Base-by-base conservation (phyloP, 1,284 basidiomycete genomes). In the Fomitopsis pinicola region DNA sequence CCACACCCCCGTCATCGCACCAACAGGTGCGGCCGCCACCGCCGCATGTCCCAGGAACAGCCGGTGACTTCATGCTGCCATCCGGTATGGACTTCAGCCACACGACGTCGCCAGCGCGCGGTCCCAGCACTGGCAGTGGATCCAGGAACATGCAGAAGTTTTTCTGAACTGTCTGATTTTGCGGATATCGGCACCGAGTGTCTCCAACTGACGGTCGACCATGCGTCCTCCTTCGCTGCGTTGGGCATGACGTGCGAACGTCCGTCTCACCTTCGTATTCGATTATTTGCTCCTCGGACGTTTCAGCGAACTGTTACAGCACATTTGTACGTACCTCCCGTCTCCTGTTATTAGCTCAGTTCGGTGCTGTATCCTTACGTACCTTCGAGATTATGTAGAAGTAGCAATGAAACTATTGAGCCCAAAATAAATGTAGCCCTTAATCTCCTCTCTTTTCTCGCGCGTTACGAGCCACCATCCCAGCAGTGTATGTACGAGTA, bases 341-440 rank as follows among this genome's bases (percentile, higher is more conserved):
- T 38, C 35, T 35, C 36, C n/a, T 54, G 19, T 6, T 33, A 22
- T 30, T 17, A 14, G 52, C 52, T 10, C 33, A 6, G 35, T 54
- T 54, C 52, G n/a, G 35, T 22, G 52, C 52, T 54, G 52, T 54
- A 54, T 54, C 52, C 17, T 38, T 54, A 54, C 52, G 61, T 59
- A 62, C 42, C 58, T 59, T 44, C 57, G 40, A 42, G 46, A 48
- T 57, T 38, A 53, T 67, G 66, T 69, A 69, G 67, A 69, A 66
- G 63, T 68, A 65, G 61, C 60, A 40, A 46, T 55, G 54, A 60
- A 59, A 57, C 62, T 62, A 50, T 55, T 42, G 50, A 22, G 12
- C 42, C 42, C 53, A 56, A 59, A 50, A 58, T 54, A 63, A 56
- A 60, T 69, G 68, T 69, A 69, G 65, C 64, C 46, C 46, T 57